Conservation (phyloP, 495 filamentous ascomycete species). For the Acidomyces sp. region DNA sequence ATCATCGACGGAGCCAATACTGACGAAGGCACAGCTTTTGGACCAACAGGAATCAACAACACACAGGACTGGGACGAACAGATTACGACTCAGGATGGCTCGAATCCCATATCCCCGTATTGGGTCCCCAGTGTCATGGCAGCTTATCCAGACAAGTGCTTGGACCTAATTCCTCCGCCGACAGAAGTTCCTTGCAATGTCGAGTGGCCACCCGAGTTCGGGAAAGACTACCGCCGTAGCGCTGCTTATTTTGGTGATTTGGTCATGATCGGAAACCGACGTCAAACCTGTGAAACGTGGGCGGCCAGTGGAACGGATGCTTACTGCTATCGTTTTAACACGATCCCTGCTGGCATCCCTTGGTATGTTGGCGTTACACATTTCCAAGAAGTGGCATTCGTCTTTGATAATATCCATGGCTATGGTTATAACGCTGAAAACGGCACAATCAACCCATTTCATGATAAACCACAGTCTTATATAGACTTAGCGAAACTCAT, state of each 20-base stretch:
- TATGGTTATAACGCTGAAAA: constrained; percentile 32
- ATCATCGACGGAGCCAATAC: constrained; percentile 46
- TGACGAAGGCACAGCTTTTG: constrained; percentile 53
- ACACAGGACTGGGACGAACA: no score
- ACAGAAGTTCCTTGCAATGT: constrained; percentile 11
- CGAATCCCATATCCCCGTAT: no score
- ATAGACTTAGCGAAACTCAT: constrained; percentile 38
- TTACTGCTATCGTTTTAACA: constrained; percentile 53
- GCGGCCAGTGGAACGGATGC: constrained; percentile 33
- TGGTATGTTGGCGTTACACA: constrained; percentile 37
- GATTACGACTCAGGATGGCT: no score
- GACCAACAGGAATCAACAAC: constrained; percentile 34
- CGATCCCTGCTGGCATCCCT: constrained; percentile 31
- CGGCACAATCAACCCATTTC: constrained; percentile 33
- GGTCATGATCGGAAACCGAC: constrained; percentile 42
- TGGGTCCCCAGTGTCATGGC: constrained; percentile 34
- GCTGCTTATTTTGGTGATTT: constrained; percentile 43
- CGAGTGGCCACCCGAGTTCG: constrained; percentile 24
- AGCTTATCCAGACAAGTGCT: constrained; percentile 25
- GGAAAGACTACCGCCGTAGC: constrained; percentile 40
- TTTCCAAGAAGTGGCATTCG: constrained; percentile 48
- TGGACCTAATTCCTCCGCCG: constrained; percentile 20
- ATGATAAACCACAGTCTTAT: constrained; percentile 33
- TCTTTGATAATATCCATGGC: constrained; percentile 44
- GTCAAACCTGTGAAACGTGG: constrained; percentile 43